These are phyloP conservation scores for Populus pruinosa DNA, from an alignment of 345 rosid species.

Conservation along the genomic window DNA sequence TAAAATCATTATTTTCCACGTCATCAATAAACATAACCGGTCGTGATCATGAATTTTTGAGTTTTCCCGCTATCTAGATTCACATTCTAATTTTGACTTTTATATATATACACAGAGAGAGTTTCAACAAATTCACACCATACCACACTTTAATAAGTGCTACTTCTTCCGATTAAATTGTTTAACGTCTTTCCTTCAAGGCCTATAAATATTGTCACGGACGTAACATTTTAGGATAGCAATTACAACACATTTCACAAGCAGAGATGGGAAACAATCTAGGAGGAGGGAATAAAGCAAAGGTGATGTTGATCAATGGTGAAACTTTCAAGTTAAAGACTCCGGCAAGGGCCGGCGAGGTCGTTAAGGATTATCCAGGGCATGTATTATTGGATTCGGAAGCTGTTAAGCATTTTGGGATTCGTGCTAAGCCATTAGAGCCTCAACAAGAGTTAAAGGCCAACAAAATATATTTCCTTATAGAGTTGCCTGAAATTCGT, in stretches of 20 bases:
- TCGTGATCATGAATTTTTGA: not conserved
- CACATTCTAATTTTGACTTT: constrained; percentile 12
- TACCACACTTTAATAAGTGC: not conserved
- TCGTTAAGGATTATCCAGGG: constrained; percentile 61
- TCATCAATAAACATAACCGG: too few relatives aligned
- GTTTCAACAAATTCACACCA: constrained; percentile 12
- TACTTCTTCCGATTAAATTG: not conserved
- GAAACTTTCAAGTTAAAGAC: constrained; percentile 73
- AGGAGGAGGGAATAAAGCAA: constrained; percentile 51
- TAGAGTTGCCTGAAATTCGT: constrained; percentile 57
- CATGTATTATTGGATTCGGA: constrained; percentile 75
- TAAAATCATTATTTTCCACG: too few relatives aligned
- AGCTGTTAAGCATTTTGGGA: constrained; percentile 64
- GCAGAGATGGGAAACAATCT: constrained; percentile 68
- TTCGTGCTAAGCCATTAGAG: constrained; percentile 67
- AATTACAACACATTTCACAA: not conserved
- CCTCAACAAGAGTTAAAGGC: constrained; percentile 53
- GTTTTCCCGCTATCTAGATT: not conserved
- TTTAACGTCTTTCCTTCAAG: not conserved
- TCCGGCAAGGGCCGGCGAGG: constrained; percentile 67
- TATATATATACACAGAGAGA: not conserved
- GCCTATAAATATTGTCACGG: not conserved
- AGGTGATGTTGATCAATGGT: constrained; percentile 81
- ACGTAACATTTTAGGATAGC: not conserved
- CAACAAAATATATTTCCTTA: constrained; percentile 75